Base-by-base conservation (phyloP, 805 yeast species). In the Hanseniaspora mollemarum region DNA sequence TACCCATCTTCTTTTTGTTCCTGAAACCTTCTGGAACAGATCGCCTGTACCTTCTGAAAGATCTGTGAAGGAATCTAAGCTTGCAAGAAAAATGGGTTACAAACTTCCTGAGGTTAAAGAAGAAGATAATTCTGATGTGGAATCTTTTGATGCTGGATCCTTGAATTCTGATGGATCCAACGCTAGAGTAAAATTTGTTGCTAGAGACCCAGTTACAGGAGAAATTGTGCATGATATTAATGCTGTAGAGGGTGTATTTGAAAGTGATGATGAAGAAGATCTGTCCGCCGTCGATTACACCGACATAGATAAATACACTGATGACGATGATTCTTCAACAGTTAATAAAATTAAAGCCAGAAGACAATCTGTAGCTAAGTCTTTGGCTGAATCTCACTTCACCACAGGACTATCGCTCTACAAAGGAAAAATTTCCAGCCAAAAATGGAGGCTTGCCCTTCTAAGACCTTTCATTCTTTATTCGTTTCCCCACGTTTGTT, bases 11-110 rank as follows among this genome's bases (percentile, higher is more conserved):
- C 58, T 78, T 12, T 77, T 77, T 59, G 81, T 76, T 19, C 83
- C 83, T 2, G 83, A 78, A 53, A 78, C 83, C 1, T 78, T 75
- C 62, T 78, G 80, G 80, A 76, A 73, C 53, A 67, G 83, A 52
- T 60, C 73, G 0, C 80, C 81, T 4, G 66, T 68, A 1, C 75
- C 74, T 16, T 67, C 66, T 55, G 71, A 74, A 56, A 63, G 75
- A 54, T 72, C 78, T 3, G 56, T 63, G 19, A 61, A 64, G 49
- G 83, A 77, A 60, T 67, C 78, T 2, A 65, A 65, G 43, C 66
- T 66, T 19, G 82, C 80, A 1, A 63, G 68, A 54, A 65, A 61
- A 33, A 73, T 66, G 1, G 59, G 69, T 16, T 56, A 59, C n/a
- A 51, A 53, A 33, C 19, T 48, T 21, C 56, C 59, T n/a, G 26